These are phyloP conservation scores for Neckera pumila DNA, from an alignment of 225 moss, liverwort and hornwort genomes.

Conservation along the genomic window DNA sequence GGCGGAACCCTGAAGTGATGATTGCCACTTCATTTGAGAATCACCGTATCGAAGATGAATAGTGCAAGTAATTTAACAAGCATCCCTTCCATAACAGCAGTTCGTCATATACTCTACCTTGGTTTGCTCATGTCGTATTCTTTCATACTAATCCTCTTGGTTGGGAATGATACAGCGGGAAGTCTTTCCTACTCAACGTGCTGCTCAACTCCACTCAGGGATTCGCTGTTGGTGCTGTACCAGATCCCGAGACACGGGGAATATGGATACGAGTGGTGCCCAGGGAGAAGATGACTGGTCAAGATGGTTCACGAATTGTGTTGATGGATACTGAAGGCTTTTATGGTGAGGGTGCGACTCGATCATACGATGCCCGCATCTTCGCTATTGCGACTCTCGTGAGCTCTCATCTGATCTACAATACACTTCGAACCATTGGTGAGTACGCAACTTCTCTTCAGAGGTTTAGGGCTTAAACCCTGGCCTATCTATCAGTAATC, in stretches of 20 bases:
- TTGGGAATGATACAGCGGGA: conserved; percentile 42
- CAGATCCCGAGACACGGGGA: conserved; percentile 89
- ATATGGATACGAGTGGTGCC: conserved; percentile 87
- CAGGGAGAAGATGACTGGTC: conserved; percentile 47
- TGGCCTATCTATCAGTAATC: neutral
- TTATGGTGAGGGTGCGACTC: conserved; percentile 90
- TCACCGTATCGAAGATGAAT: neutral
- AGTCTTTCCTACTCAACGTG: conserved; percentile 89
- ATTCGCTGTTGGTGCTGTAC: conserved; percentile 79
- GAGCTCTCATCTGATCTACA: conserved; percentile 84
- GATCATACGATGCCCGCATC: conserved; percentile 85
- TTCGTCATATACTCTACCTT: neutral
- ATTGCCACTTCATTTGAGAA: neutral
- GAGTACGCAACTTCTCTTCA: neutral
- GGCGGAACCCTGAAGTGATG: neutral
- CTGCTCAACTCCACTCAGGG: conserved; percentile 84
- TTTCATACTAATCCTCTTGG: neutral
- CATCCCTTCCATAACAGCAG: neutral
- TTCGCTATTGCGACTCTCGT: conserved; percentile 91
- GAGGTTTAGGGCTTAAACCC: conserved; percentile 11
- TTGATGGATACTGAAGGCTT: conserved; percentile 95
- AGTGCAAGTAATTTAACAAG: neutral
- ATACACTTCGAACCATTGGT: conserved; percentile 88
- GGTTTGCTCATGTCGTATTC: neutral
- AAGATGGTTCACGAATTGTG: conserved; percentile 67